These are phyloP conservation scores for Vanderwaltozyma polyspora DNA, from an alignment of 805 yeast genomes.

Conservation along the genomic window DNA sequence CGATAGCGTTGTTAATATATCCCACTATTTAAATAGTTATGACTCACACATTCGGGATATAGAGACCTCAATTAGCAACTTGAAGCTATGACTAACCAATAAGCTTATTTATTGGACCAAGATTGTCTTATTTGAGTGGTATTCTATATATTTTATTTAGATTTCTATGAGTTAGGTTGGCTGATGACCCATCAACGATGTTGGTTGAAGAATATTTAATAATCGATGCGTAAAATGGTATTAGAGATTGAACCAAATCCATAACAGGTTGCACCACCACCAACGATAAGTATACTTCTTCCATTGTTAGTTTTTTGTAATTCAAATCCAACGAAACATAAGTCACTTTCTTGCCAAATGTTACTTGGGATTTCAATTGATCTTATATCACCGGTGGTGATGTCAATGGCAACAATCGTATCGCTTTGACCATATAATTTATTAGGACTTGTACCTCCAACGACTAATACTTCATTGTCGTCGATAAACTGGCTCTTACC, in stretches of 20 bases:
- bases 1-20: too few relatives aligned
- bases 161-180: too few relatives aligned
- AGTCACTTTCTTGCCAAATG: conserved; percentile 29
- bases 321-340: conserved; percentile 45
- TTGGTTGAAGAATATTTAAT: too few relatives aligned
- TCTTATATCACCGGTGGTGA: conserved; percentile 9
- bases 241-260: conserved; percentile 62
- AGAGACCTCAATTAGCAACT: too few relatives aligned
- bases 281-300: conserved; percentile 26
- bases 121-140: too few relatives aligned
- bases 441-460: conserved; percentile 47
- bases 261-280: conserved; percentile 77
- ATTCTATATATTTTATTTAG: too few relatives aligned
- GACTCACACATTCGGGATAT: too few relatives aligned
- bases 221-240: neutral
- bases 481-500: conserved; percentile 28
- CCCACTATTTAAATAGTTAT: too few relatives aligned
- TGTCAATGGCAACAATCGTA: conserved; percentile 30
- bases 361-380: conserved; percentile 24
- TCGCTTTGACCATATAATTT: conserved; percentile 26
- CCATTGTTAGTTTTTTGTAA: conserved; percentile 22
- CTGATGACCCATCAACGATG: too few relatives aligned
- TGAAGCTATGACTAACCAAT: too few relatives aligned
- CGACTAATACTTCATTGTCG: conserved; percentile 31
- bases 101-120: too few relatives aligned